phyloP scores from a whole-genome alignment of 2,329 filamentous ascomycete genomes.

The Penicillium sp. region DNA sequence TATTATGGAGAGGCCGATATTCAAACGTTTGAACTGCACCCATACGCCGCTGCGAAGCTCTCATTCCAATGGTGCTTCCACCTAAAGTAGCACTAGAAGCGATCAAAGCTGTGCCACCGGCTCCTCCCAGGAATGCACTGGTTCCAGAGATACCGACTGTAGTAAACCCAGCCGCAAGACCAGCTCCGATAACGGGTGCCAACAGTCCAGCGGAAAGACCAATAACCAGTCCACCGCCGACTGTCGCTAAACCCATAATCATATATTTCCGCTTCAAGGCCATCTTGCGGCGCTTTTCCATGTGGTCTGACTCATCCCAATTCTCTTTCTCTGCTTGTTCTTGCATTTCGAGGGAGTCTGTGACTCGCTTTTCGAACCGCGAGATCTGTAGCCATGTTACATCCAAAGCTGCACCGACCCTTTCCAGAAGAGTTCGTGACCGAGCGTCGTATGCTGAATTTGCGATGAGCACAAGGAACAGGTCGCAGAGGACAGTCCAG shows the following conservation, averaged over 20 bases:
- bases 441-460: conserved; percentile 90
- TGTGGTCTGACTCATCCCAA: conserved; percentile 95
- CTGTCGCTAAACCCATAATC: conserved; percentile 95
- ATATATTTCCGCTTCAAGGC: conserved; percentile 81
- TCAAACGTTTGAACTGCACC: conserved; percentile 95
- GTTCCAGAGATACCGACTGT: conserved; percentile 92
- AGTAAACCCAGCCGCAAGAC: conserved; percentile 89
- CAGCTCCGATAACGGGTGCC: conserved; percentile 90
- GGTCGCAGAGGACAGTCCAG: conserved; percentile 94
- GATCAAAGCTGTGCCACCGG: conserved; percentile 90
- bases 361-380: conserved; percentile 94
- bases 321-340: conserved; percentile 91
- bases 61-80: conserved; percentile 80
- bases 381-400: conserved; percentile 92
- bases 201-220: conserved; percentile 88
- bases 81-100: conserved; percentile 84
- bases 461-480: conserved; percentile 95
- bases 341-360: conserved; percentile 96
- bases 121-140: conserved; percentile 81
- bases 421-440: conserved; percentile 79
- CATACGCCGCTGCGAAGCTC: conserved; percentile 81
- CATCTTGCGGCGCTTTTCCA: conserved; percentile 78
- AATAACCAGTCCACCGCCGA: conserved; percentile 92
- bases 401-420: conserved; percentile 75
- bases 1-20: conserved; percentile 94